Conservation (phyloP, 176 grass and related monocot species). For the Raddia distichophylla region DNA sequence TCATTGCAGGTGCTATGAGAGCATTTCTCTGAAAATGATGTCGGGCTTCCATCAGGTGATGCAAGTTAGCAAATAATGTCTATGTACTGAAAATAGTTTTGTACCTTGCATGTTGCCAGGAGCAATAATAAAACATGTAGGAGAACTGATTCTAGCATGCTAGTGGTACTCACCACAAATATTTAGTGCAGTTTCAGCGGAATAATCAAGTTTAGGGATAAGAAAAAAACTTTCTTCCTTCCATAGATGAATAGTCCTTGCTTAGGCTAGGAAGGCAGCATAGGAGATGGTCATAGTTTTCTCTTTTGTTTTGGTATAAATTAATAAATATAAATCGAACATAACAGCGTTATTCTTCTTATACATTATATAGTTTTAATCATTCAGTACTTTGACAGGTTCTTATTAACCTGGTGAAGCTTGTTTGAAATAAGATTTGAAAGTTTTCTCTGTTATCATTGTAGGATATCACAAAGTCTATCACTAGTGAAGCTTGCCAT, state of each 20-base stretch:
- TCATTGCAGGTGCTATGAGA: constrained; percentile 87
- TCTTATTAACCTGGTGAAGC: constrained; percentile 19
- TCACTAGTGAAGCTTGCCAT: constrained; percentile 79
- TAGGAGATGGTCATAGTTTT: not conserved
- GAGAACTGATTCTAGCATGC: not conserved
- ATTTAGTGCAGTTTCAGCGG: not conserved
- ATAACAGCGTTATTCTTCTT: not conserved
- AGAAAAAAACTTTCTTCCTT: constrained; percentile 37
- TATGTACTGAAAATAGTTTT: constrained; percentile 25
- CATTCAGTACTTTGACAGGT: constrained; percentile 7
- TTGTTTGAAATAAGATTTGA: constrained; percentile 32
- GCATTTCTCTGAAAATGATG: constrained; percentile 91
- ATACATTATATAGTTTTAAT: not conserved
- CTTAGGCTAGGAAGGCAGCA: constrained; percentile 1
- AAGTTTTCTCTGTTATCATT: constrained; percentile 39
- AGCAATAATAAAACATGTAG: constrained; percentile 11
- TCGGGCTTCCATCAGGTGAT: constrained; percentile 93
- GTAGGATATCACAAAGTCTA: constrained; percentile 93
- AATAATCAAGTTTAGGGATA: constrained; percentile 34
- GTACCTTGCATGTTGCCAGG: not conserved
- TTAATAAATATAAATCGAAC: not conserved
- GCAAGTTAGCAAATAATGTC: constrained; percentile 44
- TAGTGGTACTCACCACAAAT: not conserved
- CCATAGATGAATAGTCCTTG: constrained; percentile 15
- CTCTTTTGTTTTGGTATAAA: not conserved